Evolutionary conservation across 2,329 filamentous ascomycete genomes (phyloP), one percentile per base, ranked within the genome.

Genomic region (Leptosphaerulina australis): DNA sequence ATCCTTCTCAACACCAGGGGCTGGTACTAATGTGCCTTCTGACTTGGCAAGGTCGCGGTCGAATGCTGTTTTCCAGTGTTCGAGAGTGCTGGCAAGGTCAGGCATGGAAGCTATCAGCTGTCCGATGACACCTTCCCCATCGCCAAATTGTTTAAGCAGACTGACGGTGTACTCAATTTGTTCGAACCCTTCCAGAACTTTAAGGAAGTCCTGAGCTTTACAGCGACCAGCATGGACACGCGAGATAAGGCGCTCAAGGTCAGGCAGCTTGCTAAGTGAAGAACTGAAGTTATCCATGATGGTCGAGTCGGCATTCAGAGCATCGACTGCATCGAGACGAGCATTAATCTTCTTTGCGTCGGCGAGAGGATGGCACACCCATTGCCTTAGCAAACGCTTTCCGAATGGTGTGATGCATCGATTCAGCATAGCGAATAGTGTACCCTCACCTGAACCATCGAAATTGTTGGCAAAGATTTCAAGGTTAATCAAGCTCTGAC

Each of bases 401-500:
- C 94, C 94, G 68, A 99, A 99, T 0, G 94, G 93, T 3, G 94
- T 97, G 55, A 97, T 88, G 69, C 94, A 99, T 41, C 91, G 86
- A 71, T 99, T 97, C 43, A 99, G 82, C 57, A 99, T 84, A 41
- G 83, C 83, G 73, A 97, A 99, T 1, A 99, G 76, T 0, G 94
- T 97, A 5, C 94, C 94, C 29, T 96, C 88, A 0, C 81, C 71
- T 11, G 90, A 86, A 6, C 92, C 93, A 67, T 97, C 93, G 59
- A 88, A 91, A 0, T 88, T 92, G 73, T 99, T 99, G 62, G 91
- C 83, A 62, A 99, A 99, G 4, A 99, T 84, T 70, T 99, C 94
- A n/a, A 99, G 85, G 66, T 99, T 99, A 78, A 96, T 95, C 62
- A 99, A 80, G 17, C 92, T 97, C 70, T 99, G 94, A 0, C 94